These are phyloP conservation scores for Neurospora intermedia DNA, from an alignment of 495 filamentous ascomycete species.

Conservation along the genomic window DNA sequence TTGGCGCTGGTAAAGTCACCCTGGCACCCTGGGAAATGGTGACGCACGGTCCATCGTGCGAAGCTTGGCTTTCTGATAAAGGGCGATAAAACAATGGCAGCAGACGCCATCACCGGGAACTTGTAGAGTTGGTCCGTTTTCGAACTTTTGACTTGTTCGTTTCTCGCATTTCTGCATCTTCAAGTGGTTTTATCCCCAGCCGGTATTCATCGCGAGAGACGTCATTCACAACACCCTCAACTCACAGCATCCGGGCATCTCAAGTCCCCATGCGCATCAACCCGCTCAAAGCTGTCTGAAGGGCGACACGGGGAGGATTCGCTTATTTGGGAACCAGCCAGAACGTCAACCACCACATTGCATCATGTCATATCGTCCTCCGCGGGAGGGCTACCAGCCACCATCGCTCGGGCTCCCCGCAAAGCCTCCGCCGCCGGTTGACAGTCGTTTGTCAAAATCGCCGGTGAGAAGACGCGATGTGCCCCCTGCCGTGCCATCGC, in stretches of 20 bases:
- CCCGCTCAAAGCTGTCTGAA: not conserved
- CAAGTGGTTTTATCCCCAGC: not conserved
- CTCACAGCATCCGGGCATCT: not conserved
- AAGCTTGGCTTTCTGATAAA: conserved; percentile 7
- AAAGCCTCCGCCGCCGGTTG: conserved; percentile 28
- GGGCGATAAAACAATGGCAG: conserved; percentile 4
- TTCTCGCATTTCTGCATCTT: not conserved
- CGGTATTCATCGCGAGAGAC: not conserved
- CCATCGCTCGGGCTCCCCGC: conserved; percentile 21
- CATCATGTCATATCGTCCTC: conserved; percentile 41
- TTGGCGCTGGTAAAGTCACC: not conserved
- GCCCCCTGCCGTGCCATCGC: conserved; percentile 43
- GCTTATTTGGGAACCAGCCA: not conserved
- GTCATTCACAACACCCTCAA: not conserved
- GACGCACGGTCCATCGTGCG: conserved; percentile 5
- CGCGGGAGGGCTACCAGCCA: conserved; percentile 36
- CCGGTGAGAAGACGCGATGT: conserved; percentile 37
- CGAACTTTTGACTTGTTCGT: not conserved
- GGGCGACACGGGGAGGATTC: conserved; percentile 15
- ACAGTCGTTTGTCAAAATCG: conserved; percentile 30
- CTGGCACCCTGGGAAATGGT: not conserved
- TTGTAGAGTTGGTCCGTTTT: not conserved
- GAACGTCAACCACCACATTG: not conserved
- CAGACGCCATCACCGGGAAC: not conserved
- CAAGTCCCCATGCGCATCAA: conserved; percentile 6